Evolutionary conservation across 495 filamentous ascomycete species (phyloP), one percentile per base, ranked within the genome.

Genomic region (Aspergillus bertholletiae): DNA sequence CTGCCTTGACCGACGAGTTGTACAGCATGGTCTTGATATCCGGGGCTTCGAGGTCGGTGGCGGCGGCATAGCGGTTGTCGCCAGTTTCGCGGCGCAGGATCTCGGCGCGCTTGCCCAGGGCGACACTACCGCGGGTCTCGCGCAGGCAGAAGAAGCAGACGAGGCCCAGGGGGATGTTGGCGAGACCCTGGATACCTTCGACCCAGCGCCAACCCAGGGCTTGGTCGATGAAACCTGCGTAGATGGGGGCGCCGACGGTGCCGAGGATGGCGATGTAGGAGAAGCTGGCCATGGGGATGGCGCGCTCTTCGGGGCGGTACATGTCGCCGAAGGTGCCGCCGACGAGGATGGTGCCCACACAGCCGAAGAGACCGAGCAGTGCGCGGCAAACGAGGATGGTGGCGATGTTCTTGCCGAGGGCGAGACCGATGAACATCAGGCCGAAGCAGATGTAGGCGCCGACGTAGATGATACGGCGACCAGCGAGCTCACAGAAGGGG

Each of bases 201-300:
- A 92, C 72, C 88, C 88, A 93, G 53, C 88, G 74, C 89, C 89
- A 93, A 56, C 87, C 87, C 1, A 76, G 70, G 11, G 79, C 78
- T 54, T 88, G 81, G 28, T 81, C 78, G 21, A 92, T 72, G 69
- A 85, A 90, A 37, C 89, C 89, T 60, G 88, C 88, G 40, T 89
- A 76, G 17, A 92, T 80, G 7, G 88, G 88, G 67, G 82, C 75
- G 39, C 73, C 77, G n/a, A 87, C 88, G 46, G 88, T 87, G 22
- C 87, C 88, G 30, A 89, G 77, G 57, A 90, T 88, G 13, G 88
- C 88, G 23, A 87, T 83, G 37, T 86, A 87, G 18, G 79, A 80
- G 69, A 90, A 92, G 23, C 81, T 84, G 4, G 88, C 87, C 86
- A 92, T 89, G n/a, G 88, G 86, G 27, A 89, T 81, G 60, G 88